Conservation (phyloP, 257 asterid species). For the Jasminum sambac region DNA sequence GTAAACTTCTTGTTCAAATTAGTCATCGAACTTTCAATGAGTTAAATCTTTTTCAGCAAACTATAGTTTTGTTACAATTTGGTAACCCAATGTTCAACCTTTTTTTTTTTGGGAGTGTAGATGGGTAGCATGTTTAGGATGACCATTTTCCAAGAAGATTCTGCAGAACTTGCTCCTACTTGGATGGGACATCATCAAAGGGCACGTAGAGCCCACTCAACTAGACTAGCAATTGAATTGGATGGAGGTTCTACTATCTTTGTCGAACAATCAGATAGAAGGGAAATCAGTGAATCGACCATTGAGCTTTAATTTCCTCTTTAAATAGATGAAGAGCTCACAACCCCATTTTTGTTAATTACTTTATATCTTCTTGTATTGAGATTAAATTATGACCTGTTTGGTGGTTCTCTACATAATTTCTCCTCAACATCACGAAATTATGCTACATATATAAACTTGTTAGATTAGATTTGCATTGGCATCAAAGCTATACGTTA, state of each 20-base stretch:
- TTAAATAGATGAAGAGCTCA: slow-evolving; percentile 23
- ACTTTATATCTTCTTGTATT: background rate
- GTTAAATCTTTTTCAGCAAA: background rate
- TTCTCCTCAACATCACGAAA: background rate
- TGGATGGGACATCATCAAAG: slow-evolving; percentile 37
- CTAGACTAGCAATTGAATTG: slow-evolving; percentile 26
- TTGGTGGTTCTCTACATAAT: no score
- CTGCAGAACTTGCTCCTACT: slow-evolving; percentile 13
- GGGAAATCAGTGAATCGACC: slow-evolving; percentile 29
- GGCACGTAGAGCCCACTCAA: background rate
- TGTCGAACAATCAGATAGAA: slow-evolving; percentile 31
- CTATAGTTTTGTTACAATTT: background rate
- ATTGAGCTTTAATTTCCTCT: slow-evolving; percentile 48
- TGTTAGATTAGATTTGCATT: background rate
- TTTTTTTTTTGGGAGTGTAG: slow-evolving; percentile 35
- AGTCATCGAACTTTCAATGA: background rate
- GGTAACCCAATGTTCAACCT: background rate
- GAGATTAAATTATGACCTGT: no score
- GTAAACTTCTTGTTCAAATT: slow-evolving; percentile 23
- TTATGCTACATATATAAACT: background rate
- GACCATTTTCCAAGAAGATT: slow-evolving; percentile 44
- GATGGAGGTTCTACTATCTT: slow-evolving; percentile 30
- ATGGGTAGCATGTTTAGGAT: slow-evolving; percentile 77
- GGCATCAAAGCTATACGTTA: no score
- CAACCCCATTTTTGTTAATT: slow-evolving; percentile 3